Evolutionary conservation across 2,329 filamentous ascomycete species (phyloP).

Genomic region (Remersonia thermophila): DNA sequence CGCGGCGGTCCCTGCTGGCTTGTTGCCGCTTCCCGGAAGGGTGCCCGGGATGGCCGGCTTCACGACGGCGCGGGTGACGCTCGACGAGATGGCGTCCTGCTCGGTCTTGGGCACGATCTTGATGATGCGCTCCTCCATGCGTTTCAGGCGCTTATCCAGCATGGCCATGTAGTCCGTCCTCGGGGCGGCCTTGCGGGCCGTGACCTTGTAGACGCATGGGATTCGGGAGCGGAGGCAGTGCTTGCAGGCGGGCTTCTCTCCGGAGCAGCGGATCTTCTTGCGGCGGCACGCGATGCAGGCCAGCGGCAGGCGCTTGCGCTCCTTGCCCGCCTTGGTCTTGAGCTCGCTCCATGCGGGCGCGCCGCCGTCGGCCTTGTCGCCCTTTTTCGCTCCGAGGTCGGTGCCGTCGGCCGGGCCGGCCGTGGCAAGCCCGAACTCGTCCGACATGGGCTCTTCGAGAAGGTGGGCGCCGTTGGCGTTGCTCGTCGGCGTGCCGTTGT

Average conservation of each 20-base stretch:
- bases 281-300: conserved; percentile 91
- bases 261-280: conserved; percentile 96
- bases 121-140: conserved; percentile 97
- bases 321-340: conserved; percentile 88
- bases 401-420: conserved; percentile 37
- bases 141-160: conserved; percentile 87
- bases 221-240: conserved; percentile 87
- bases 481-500: conserved; percentile 32
- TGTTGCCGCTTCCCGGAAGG: conserved; percentile 32
- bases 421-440: conserved; percentile 45
- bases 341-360: conserved; percentile 66
- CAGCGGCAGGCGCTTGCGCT: conserved; percentile 80
- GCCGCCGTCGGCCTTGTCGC: conserved; percentile 44
- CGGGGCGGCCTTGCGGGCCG: conserved; percentile 82
- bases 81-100: conserved; percentile 47
- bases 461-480: conserved; percentile 33
- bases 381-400: conserved; percentile 44
- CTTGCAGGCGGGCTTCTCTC: conserved; percentile 94
- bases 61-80: conserved; percentile 68
- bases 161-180: conserved; percentile 98
- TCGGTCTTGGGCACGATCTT: conserved; percentile 87
- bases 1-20: no score
- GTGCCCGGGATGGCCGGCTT: conserved; percentile 60
- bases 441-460: conserved; percentile 40
- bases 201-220: conserved; percentile 96